Evolutionary conservation across 768 basidiomycete genomes (phyloP), one percentile per base, ranked within the genome.

Genomic region (Amanita rubescens): DNA sequence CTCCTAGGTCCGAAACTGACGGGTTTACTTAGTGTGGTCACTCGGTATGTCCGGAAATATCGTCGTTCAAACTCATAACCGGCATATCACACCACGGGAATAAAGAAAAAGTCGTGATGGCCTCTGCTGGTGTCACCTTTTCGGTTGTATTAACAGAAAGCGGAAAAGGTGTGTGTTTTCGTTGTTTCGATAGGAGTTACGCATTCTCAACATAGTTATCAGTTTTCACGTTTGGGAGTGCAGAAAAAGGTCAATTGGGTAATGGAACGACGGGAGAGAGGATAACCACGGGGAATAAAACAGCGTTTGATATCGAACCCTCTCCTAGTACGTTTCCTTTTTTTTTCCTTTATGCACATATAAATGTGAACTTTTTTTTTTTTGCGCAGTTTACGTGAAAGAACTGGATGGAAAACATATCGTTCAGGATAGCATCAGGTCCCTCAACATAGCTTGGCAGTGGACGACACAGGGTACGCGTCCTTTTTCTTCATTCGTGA

Each of bases 181-280:
- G 20, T 24, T 27, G 5, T 46, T 14, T 64, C 39, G 37, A 22
- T 8, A 11, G 41, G 22, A 38, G 25, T 41, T 27, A n/a, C 25
- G 49, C 22, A 20, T 32, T 24, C 45, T 30, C 24, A 20, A 47
- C 57, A 45, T 44, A 45, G n/a, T n/a, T 33, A 33, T 46, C 59
- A 88, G 91, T 95, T 2, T 97, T 87, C 61, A 78, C 91, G 1
- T 87, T 93, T 58, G 95, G 95, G 32, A 94, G 90, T 48, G 90
- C 84, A 19, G 94, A 96, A 68, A 84, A 90, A 55, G 95, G 95
- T 1, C 94, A 96, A 59, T 74, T 97, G 0, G 95, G 93, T 0
- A 94, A 92, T 65, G 95, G 94, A 15, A 82, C 82, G 58, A 94
- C 92, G 0, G 92, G 94, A n/a, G 93, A 95, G 67, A 81, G 90